phyloP scores from a whole-genome alignment of 2,329 filamentous ascomycete species.

The Cladosporium sp. region DNA sequence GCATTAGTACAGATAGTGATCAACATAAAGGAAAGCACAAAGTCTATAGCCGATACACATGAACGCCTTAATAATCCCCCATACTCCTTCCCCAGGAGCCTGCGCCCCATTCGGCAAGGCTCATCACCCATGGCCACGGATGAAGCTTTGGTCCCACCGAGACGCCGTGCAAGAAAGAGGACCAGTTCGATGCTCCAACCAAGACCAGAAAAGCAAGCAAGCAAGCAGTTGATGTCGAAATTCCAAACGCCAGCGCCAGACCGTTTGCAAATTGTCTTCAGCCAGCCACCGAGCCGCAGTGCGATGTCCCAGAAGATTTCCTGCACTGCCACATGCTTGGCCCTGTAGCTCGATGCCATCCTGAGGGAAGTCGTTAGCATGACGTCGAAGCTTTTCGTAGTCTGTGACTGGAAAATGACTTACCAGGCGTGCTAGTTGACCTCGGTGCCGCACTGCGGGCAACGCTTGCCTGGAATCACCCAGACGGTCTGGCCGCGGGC shows the following conservation, averaged over 20 bases:
- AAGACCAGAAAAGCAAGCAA: neutral
- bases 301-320: neutral
- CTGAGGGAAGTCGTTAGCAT: neutral
- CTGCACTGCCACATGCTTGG: neutral
- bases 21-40: neutral
- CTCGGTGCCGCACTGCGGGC: conserved; percentile 36
- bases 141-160: neutral
- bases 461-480: conserved; percentile 40
- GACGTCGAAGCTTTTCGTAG: neutral
- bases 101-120: neutral
- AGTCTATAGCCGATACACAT: neutral
- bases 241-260: neutral
- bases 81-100: neutral
- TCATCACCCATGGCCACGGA: neutral
- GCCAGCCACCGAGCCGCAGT: neutral
- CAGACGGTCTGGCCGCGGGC: conserved; percentile 34
- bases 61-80: neutral
- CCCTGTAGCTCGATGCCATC: neutral
- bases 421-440: conserved; percentile 27
- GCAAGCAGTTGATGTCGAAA: neutral
- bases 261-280: neutral
- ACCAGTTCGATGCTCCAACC: neutral
- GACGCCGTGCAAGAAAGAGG: neutral
- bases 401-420: neutral
- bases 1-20: neutral